These are phyloP conservation scores for Coemansia sp. DNA, from an alignment of 192 early-diverging fungal species.

Conservation along the genomic window DNA sequence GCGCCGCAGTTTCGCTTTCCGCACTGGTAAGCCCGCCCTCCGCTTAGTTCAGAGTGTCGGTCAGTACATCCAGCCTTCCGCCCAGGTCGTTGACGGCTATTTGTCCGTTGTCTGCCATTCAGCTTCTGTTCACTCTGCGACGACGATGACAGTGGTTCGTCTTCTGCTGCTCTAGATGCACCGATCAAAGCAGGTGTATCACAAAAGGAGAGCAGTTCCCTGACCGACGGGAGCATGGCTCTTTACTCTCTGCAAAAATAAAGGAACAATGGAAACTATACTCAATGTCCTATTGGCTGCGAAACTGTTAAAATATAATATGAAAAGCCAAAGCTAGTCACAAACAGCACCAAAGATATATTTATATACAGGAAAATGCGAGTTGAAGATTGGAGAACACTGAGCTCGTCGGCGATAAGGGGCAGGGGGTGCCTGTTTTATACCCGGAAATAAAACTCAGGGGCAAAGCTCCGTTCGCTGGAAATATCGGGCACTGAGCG, in stretches of 20 bases:
- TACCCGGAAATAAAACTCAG: neutral
- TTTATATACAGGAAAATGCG: neutral
- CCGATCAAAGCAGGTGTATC: neutral
- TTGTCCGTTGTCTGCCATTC: neutral
- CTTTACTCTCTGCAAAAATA: neutral
- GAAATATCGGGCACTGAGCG: conserved; percentile 3
- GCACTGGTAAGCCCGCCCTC: conserved; percentile 57
- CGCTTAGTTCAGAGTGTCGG: conserved; percentile 28
- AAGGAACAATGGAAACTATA: neutral
- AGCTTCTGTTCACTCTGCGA: neutral
- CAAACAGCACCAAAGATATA: neutral
- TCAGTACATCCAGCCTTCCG: conserved; percentile 34
- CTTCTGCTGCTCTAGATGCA: neutral
- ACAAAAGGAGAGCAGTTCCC: conserved; percentile 47
- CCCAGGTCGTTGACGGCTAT: conserved; percentile 32
- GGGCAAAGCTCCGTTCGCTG: neutral
- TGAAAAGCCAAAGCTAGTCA: neutral
- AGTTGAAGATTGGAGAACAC: neutral
- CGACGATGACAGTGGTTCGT: neutral
- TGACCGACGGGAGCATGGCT: conserved; percentile 45
- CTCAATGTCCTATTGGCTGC: neutral
- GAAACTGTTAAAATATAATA: neutral
- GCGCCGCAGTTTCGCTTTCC: conserved; percentile 63
- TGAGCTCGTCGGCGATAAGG: neutral
- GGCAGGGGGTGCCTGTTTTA: neutral